phyloP scores from a whole-genome alignment of 2,329 filamentous ascomycete species.

The Monosporascus sp. region DNA sequence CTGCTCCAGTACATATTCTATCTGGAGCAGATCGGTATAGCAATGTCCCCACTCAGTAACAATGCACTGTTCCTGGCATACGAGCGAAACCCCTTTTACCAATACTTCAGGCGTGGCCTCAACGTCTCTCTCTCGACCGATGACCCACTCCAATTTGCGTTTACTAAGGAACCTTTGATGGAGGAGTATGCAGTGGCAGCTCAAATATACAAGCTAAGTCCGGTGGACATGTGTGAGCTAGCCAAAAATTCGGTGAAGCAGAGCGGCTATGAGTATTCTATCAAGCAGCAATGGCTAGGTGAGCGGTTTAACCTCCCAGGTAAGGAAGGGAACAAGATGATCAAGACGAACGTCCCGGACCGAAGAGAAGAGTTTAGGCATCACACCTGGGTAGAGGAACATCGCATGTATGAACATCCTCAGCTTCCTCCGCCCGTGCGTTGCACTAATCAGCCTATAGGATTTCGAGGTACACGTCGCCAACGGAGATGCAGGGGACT shows the following conservation, averaged over 20 bases:
- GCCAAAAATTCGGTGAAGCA: constrained; percentile 95
- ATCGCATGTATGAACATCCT: constrained; percentile 59
- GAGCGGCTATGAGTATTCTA: constrained; percentile 81
- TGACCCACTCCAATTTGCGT: constrained; percentile 94
- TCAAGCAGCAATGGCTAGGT: constrained; percentile 92
- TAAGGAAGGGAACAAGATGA: constrained; percentile 81
- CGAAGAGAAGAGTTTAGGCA: constrained; percentile 85
- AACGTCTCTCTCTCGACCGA: constrained; percentile 97
- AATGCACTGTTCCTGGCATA: constrained; percentile 96
- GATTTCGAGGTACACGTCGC: constrained; percentile 22
- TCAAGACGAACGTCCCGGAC: constrained; percentile 94
- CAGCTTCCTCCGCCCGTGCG: not conserved
- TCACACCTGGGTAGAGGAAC: constrained; percentile 78
- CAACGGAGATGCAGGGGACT: constrained; percentile 13
- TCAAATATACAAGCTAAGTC: constrained; percentile 95
- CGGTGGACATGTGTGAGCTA: constrained; percentile 97
- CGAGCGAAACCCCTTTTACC: constrained; percentile 91
- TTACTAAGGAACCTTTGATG: constrained; percentile 95
- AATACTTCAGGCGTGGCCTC: constrained; percentile 89
- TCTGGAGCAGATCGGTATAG: constrained; percentile 94
- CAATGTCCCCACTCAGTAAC: constrained; percentile 98
- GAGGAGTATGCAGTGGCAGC: constrained; percentile 97
- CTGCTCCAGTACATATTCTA: constrained; percentile 97
- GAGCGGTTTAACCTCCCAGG: constrained; percentile 71
- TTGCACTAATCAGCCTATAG: constrained; percentile 9